Conservation (phyloP, 164 flowering plant species). For the Vitis rupestris region DNA sequence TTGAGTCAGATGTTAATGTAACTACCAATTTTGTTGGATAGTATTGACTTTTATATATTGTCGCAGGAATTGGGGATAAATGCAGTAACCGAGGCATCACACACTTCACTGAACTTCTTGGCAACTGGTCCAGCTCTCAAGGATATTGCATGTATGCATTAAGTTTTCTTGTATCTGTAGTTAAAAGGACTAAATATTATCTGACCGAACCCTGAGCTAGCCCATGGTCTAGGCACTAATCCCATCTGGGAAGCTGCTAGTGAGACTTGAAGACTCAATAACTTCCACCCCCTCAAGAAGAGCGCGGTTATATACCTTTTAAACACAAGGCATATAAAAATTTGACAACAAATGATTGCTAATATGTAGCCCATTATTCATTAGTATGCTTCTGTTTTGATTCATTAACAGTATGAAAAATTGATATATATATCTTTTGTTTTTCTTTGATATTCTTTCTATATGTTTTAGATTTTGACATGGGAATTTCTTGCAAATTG, state of each 20-base stretch:
- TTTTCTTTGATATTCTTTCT: too few species aligned
- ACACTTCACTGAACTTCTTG: constrained; percentile 42
- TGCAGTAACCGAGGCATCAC: constrained; percentile 41
- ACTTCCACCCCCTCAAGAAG: background rate
- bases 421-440: too few species aligned
- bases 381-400: too few species aligned
- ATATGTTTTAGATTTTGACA: too few species aligned
- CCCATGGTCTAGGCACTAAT: background rate
- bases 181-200: background rate
- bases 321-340: too few species aligned
- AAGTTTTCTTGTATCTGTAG: background rate
- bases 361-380: too few species aligned
- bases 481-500: too few species aligned
- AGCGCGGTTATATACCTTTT: background rate
- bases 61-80: constrained; percentile 50
- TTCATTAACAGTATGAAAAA: too few species aligned
- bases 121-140: constrained; percentile 51
- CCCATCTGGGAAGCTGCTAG: background rate
- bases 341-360: too few species aligned
- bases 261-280: background rate
- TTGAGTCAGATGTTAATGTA: background rate
- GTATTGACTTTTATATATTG: background rate
- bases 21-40: background rate
- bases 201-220: background rate
- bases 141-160: constrained; percentile 61